These are phyloP conservation scores for Collybia nuda DNA, from an alignment of 768 basidiomycete genomes.

Conservation along the genomic window DNA sequence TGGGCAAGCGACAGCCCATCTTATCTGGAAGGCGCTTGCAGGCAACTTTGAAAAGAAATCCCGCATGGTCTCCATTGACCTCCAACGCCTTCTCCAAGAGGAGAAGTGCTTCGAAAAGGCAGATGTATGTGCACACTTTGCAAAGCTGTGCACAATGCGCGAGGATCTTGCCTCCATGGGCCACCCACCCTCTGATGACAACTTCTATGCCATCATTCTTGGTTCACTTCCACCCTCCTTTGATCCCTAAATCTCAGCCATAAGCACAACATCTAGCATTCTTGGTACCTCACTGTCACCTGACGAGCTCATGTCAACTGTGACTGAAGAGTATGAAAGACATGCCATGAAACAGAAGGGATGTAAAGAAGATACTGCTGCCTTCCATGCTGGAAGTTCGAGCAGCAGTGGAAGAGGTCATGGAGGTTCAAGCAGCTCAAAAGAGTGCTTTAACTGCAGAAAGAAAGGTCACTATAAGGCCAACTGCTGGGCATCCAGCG, in stretches of 20 bases:
- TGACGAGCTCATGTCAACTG: slow-evolving; percentile 17
- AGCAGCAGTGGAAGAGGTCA: no score
- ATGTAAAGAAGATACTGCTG: slow-evolving; percentile 21
- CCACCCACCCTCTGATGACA: slow-evolving; percentile 22
- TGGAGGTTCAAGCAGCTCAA: slow-evolving; percentile 8
- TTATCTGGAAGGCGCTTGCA: slow-evolving; percentile 26
- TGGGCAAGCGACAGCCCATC: slow-evolving; percentile 13
- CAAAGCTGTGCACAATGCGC: slow-evolving; percentile 21
- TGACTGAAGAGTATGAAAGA: slow-evolving; percentile 25
- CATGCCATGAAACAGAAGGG: slow-evolving; percentile 13
- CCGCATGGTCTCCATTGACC: slow-evolving; percentile 25
- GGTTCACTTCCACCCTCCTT: slow-evolving; percentile 32
- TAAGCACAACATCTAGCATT: slow-evolving; percentile 20
- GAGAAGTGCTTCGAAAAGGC: slow-evolving; percentile 25
- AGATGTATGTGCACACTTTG: slow-evolving; percentile 29
- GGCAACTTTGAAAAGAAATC: slow-evolving; percentile 22
- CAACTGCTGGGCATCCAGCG: slow-evolving; percentile 21
- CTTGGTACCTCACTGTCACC: slow-evolving; percentile 16
- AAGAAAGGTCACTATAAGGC: slow-evolving; percentile 20
- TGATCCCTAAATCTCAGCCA: slow-evolving; percentile 24
- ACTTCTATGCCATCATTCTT: slow-evolving; percentile 31
- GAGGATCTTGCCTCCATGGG: slow-evolving; percentile 35
- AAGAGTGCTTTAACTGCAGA: slow-evolving; percentile 26
- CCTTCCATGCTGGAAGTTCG: slow-evolving; percentile 17
- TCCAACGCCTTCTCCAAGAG: slow-evolving; percentile 21